Evolutionary conservation across 2,329 filamentous ascomycete species (phyloP), one percentile per base, ranked within the genome.

Genomic region (Diaporthe vaccinii): DNA sequence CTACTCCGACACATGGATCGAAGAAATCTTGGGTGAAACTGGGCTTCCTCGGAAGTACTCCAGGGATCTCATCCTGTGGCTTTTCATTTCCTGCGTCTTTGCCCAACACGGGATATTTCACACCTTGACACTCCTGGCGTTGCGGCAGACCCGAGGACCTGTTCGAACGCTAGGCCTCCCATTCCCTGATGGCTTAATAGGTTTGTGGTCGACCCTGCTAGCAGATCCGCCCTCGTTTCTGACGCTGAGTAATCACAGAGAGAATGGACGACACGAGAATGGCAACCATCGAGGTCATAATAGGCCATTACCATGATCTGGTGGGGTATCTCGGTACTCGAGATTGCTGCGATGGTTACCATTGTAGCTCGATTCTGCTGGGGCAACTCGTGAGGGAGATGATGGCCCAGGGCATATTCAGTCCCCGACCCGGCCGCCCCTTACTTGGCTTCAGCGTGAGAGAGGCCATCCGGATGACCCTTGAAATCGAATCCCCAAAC

Each of bases 1-100:
- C 44, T 55, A 46, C 10, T 55, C 36, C 5, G 71, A 73, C 22
- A n/a, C 17, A 10, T 73, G 71, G 71, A 55, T 65, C 7, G 20
- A 15, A 4, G 31, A 20, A 4, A 25, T 49, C 3, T 22, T 6
- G 28, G 3, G 34, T 1, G 17, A 12, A 10, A 49, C 14, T 2
- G 8, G n/a, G 15, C 17, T 59, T 9, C 17, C 31, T 22, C 31
- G 4, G 7, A 12, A 46, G 1, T 34, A 49, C 9, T 49, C 28
- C 4, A 51, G 44, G 20, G 41, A 49, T 5, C 9, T 36, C 4
- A 28, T 51, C 17, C 31, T 67, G 28, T 12, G 22, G 28, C 61
- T 67, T 6, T 67, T 34, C 2, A 28, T 49, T 8, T 49, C 61
- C 10, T 36, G 20, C 28, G 61, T 67, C 4, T 67, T 67, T 44